These are phyloP conservation scores for Kalanchoe fedtschenkoi DNA, from an alignment of 164 flowering plant species.

Conservation along the genomic window DNA sequence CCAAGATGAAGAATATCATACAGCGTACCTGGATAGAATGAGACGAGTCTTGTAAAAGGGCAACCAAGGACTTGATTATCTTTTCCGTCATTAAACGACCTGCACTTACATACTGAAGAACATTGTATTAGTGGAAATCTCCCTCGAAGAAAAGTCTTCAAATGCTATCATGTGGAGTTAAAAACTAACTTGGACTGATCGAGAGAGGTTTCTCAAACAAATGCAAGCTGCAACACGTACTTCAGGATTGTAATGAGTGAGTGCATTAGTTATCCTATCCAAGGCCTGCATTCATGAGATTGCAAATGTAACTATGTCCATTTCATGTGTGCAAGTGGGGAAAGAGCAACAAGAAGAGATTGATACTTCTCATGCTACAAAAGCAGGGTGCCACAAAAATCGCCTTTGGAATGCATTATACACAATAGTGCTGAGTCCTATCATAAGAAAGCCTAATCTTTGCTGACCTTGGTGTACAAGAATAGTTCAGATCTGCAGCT, in stretches of 20 bases:
- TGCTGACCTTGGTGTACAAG: conserved; percentile 47
- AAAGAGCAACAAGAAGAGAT: not conserved
- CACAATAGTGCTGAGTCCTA: not conserved
- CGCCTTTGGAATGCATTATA: not conserved
- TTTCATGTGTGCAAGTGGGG: not conserved
- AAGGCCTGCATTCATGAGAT: conserved; percentile 36
- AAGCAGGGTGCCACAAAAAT: not conserved
- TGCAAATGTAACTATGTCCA: not conserved
- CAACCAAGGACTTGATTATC: conserved; percentile 46
- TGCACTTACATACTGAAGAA: conserved; percentile 80
- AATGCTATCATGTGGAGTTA: conserved; percentile 4
- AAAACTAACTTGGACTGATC: conserved; percentile 72
- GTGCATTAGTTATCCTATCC: conserved; percentile 39
- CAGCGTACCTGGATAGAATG: conserved; percentile 60
- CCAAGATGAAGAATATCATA: not conserved
- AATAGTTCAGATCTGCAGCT: conserved; percentile 48
- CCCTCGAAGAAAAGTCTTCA: not conserved
- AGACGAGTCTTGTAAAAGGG: conserved; percentile 50
- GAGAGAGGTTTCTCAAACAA: conserved; percentile 67
- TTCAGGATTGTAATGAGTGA: conserved; percentile 56
- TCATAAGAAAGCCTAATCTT: not conserved
- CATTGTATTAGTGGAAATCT: conserved; percentile 16
- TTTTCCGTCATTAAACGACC: conserved; percentile 61
- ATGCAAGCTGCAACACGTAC: conserved; percentile 79
- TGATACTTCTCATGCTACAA: not conserved